A percentile compares a stretch with the other conserved stretches of the same genome.
Evolutionary conservation across 441 rosid species (phyloP).

Genomic region (Adansonia gregorii): DNA sequence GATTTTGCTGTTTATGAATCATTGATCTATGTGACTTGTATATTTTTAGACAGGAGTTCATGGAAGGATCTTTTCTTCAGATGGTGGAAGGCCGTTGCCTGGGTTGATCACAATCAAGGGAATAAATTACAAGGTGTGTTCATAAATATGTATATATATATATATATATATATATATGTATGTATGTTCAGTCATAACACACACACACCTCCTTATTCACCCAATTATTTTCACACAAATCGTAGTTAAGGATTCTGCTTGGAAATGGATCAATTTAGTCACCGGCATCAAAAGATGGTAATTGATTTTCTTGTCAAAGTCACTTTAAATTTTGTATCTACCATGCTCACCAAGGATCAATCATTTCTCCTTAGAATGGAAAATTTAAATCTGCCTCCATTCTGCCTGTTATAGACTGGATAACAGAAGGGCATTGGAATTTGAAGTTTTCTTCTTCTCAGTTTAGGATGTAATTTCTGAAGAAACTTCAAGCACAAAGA

Average conservation of each 20-base stretch:
- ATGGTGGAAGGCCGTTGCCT: constrained; percentile 78
- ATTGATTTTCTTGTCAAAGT: not conserved
- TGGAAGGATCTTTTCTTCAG: constrained; percentile 85
- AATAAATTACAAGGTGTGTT: constrained; percentile 71
- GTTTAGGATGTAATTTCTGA: constrained; percentile 14
- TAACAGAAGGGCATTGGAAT: not conserved
- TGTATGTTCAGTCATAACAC: not conserved
- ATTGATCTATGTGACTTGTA: constrained; percentile 20
- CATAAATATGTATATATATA: not conserved
- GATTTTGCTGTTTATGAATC: constrained; percentile 17
- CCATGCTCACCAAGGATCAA: not conserved
- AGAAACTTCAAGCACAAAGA: not conserved
- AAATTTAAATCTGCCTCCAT: not conserved
- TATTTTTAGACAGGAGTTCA: constrained; percentile 77
- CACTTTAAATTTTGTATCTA: constrained; percentile 7
- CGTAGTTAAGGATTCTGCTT: constrained; percentile 4
- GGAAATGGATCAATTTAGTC: not conserved
- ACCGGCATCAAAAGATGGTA: not conserved
- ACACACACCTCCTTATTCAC: not conserved
- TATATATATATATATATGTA: not conserved
- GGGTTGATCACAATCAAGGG: constrained; percentile 63
- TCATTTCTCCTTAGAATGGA: constrained; percentile 18
- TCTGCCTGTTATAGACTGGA: not conserved
- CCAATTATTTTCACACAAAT: not conserved
- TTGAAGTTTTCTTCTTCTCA: not conserved